Percentiles rank a stretch among this genome's conserved stretches.
Evolutionary conservation across 176 grass and related monocot genomes (phyloP).

Genomic region (Areca catechu): DNA sequence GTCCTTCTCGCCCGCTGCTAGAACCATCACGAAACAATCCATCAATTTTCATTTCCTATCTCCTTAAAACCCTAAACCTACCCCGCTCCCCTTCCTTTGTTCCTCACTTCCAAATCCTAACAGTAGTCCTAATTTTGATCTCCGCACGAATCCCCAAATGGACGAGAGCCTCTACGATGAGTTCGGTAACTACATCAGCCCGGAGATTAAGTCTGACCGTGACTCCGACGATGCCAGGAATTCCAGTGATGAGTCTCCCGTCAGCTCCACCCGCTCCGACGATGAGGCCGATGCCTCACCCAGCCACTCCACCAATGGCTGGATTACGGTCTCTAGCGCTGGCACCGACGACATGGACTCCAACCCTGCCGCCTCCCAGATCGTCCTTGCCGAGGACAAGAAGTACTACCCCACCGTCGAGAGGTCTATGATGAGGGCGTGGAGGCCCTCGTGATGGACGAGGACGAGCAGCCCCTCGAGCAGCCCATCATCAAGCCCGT

Average conservation of each 20-base stretch:
- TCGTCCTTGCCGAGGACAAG: too few relatives aligned
- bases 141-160: constrained; percentile 30
- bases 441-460: too few relatives aligned
- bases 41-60: too few relatives aligned
- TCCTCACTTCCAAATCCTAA: neutral
- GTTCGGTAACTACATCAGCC: constrained; percentile 98
- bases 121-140: too few relatives aligned
- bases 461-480: too few relatives aligned
- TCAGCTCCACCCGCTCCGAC: constrained; percentile 32
- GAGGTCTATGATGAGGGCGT: too few relatives aligned
- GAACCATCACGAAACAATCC: too few relatives aligned
- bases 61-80: too few relatives aligned
- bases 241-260: constrained; percentile 52
- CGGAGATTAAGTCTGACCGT: constrained; percentile 45
- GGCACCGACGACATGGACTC: constrained; percentile 44
- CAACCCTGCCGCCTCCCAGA: constrained; percentile 40
- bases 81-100: too few relatives aligned
- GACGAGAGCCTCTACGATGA: constrained; percentile 98
- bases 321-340: constrained; percentile 28
- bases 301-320: constrained; percentile 29
- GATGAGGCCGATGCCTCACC: constrained; percentile 30
- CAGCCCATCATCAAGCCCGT: too few relatives aligned
- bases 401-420: too few relatives aligned
- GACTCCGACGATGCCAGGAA: constrained; percentile 23
- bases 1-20: too few relatives aligned